Conservation (phyloP, 2,329 filamentous ascomycete genomes). For the Fusarium sororula region DNA sequence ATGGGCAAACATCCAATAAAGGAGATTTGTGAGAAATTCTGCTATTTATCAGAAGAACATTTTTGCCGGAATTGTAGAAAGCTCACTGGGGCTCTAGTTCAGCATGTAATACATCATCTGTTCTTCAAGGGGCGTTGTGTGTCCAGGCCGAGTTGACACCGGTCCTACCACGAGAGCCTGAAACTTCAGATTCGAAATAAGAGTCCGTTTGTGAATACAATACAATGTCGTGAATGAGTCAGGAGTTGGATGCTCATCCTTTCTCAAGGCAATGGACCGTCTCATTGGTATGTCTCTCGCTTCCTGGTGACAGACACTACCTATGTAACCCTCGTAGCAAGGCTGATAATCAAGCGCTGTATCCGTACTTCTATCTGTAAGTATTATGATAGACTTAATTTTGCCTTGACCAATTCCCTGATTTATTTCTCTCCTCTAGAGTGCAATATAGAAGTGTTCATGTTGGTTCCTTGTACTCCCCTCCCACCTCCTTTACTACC, state of each 20-base stretch:
- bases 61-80: accelerated
- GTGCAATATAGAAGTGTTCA: not conserved
- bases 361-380: not conserved
- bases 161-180: slow-evolving; percentile 5
- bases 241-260: not conserved
- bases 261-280: not conserved
- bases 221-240: not conserved
- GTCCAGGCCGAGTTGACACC: slow-evolving; percentile 10
- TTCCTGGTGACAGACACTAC: not conserved
- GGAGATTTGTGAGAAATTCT: accelerated
- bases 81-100: too few species aligned
- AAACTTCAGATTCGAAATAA: not conserved
- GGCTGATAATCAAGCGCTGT: too few species aligned
- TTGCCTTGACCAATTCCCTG: too few species aligned
- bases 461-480: accelerated
- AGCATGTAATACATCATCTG: not conserved
- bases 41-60: accelerated
- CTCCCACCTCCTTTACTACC: not conserved
- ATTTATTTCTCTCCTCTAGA: not conserved
- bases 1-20: accelerated
- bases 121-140: accelerated
- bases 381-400: not conserved
- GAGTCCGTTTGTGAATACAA: not conserved
- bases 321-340: too few species aligned
- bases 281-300: not conserved